Percentiles rank a stretch among this genome's conserved stretches.
Conservation (phyloP, 371 early-diverging fungal genomes). For the Mortierella polycephala region DNA sequence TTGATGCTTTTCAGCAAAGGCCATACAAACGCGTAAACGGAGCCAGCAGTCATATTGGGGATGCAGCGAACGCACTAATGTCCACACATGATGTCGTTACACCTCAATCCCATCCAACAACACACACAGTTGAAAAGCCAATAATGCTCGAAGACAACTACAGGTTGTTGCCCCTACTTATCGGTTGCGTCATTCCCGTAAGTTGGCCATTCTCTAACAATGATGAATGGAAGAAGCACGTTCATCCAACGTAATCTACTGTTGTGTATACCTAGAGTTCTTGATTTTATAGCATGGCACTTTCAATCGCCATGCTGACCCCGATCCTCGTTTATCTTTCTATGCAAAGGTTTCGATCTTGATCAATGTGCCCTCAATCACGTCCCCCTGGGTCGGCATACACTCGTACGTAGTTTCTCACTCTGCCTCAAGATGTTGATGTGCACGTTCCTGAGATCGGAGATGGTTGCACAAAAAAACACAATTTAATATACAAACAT, state of each 20-base stretch:
- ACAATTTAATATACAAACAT: background rate
- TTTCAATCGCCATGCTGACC: background rate
- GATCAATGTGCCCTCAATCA: slow-evolving; percentile 39
- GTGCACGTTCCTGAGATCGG: no score
- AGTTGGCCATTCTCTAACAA: background rate
- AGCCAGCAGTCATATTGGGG: no score
- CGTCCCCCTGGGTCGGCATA: slow-evolving; percentile 37
- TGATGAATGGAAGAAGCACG: no score
- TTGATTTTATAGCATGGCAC: background rate
- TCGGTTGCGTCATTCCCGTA: slow-evolving; percentile 50
- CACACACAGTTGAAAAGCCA: background rate
- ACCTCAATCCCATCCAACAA: background rate
- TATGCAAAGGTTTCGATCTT: slow-evolving; percentile 30
- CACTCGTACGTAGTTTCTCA: slow-evolving; percentile 16
- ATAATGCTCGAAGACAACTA: slow-evolving; percentile 17
- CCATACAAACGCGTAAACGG: no score
- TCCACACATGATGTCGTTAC: background rate
- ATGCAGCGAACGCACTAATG: no score
- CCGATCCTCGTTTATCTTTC: no score
- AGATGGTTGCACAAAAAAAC: background rate
- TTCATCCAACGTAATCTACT: no score
- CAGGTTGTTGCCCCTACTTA: slow-evolving; percentile 34
- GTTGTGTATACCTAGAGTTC: background rate
- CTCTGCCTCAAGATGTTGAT: no score
- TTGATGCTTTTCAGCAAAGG: no score